Evolutionary conservation across 352 stramenopile genomes (phyloP).

Genomic region (Hyaloperonospora brassicae): DNA sequence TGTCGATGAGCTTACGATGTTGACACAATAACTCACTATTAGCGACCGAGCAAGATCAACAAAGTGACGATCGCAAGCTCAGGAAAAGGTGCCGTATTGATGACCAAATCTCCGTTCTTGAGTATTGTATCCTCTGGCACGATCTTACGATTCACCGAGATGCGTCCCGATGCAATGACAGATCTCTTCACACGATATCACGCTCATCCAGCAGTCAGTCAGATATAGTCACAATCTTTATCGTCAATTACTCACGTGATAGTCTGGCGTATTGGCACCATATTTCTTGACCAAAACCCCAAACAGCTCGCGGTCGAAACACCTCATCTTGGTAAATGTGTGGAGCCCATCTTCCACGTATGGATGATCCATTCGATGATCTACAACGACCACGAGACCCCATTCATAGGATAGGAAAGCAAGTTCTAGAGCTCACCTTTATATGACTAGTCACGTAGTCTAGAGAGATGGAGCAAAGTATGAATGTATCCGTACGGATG

Average conservation of each 20-base stretch:
- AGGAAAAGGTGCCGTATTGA: conserved; percentile 67
- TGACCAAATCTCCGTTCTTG: conserved; percentile 89
- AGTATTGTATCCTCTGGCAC: conserved; percentile 76
- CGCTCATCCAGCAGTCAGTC: too few relatives aligned
- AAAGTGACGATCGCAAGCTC: too few relatives aligned
- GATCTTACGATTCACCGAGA: conserved; percentile 87
- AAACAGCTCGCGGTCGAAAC: conserved; percentile 86
- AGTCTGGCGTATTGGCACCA: conserved; percentile 72
- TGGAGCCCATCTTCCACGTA: conserved; percentile 96
- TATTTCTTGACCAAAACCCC: conserved; percentile 88
- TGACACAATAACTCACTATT: background rate
- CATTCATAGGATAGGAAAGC: too few relatives aligned
- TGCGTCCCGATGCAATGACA: conserved; percentile 89
- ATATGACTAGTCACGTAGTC: too few relatives aligned
- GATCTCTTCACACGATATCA: conserved; percentile 46
- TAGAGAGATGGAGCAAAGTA: too few relatives aligned
- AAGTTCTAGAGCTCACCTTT: too few relatives aligned
- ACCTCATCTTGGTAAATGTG: conserved; percentile 92
- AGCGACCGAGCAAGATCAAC: too few relatives aligned
- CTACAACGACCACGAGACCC: conserved; percentile 22
- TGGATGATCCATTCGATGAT: conserved; percentile 81
- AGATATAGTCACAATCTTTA: too few relatives aligned
- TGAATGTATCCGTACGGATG: too few relatives aligned
- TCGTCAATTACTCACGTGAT: conserved; percentile 48
- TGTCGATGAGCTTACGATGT: conserved; percentile 87